Percentiles rank a stretch among this genome's conserved stretches.
Evolutionary conservation across 1,284 basidiomycete species (phyloP).

Genomic region (Thelephora terrestris): DNA sequence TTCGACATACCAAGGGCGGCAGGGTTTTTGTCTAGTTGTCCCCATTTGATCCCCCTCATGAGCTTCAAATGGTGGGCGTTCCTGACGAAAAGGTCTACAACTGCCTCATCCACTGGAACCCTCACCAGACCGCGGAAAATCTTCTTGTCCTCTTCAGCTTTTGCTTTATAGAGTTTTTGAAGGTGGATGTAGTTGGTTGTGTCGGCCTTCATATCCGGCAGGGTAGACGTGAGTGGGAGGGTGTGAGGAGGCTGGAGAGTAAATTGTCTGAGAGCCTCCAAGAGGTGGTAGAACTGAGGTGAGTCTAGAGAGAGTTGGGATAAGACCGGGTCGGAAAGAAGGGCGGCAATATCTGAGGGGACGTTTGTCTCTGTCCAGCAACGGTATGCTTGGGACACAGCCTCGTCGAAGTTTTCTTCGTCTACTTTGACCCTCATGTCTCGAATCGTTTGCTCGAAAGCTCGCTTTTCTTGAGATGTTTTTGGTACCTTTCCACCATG

Average conservation of each 20-base stretch:
- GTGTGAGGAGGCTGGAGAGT: constrained; percentile 33
- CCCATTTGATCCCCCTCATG: constrained; percentile 63
- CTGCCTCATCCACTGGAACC: constrained; percentile 33
- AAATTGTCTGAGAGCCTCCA: constrained; percentile 66
- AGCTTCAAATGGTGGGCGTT: constrained; percentile 80
- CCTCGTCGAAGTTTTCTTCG: constrained; percentile 96
- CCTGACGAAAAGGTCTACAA: constrained; percentile 83
- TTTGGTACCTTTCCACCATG: constrained; percentile 58
- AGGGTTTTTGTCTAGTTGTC: constrained; percentile 43
- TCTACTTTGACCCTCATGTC: constrained; percentile 64
- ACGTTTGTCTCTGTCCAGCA: constrained; percentile 62
- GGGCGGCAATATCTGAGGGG: constrained; percentile 51
- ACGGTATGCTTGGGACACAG: constrained; percentile 71
- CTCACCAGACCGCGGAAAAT: constrained; percentile 21
- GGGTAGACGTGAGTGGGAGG: constrained; percentile 48
- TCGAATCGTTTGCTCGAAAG: constrained; percentile 62
- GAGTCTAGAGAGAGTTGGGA: constrained; percentile 22
- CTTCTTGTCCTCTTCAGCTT: constrained; percentile 60
- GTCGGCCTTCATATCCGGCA: constrained; percentile 96
- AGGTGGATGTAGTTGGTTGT: constrained; percentile 76
- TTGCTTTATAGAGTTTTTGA: constrained; percentile 67
- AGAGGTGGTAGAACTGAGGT: constrained; percentile 77
- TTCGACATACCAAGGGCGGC: constrained; percentile 44
- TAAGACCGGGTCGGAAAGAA: constrained; percentile 58
- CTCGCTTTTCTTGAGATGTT: constrained; percentile 60